These are phyloP conservation scores for Byssoonygena ceratinophila DNA, from an alignment of 2,329 filamentous ascomycete genomes.

Conservation along the genomic window DNA sequence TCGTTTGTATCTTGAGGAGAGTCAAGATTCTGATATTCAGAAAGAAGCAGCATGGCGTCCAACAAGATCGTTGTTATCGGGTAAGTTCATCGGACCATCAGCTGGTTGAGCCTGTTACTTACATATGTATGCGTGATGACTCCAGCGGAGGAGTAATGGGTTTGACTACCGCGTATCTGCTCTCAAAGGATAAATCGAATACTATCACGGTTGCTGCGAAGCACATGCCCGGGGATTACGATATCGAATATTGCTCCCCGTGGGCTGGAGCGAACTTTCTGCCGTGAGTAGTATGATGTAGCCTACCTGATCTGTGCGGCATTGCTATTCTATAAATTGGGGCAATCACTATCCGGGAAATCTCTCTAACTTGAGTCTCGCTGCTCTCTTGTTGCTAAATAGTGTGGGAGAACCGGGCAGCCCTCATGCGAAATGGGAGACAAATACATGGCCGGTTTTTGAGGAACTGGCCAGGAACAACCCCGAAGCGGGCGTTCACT, in stretches of 20 bases:
- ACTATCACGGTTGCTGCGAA: conserved; percentile 65
- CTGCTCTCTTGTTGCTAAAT: background rate
- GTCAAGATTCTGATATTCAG: too few species aligned
- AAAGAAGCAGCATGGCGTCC: conserved; percentile 20
- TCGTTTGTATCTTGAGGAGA: too few species aligned
- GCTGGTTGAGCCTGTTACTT: background rate
- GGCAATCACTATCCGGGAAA: background rate
- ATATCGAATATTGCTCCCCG: conserved; percentile 79
- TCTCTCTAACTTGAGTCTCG: background rate
- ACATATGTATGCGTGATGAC: background rate
- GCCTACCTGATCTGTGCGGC: too few species aligned
- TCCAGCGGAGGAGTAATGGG: conserved; percentile 57
- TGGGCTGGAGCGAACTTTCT: conserved; percentile 77
- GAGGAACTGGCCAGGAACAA: conserved; percentile 51
- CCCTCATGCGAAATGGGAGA: conserved; percentile 45
- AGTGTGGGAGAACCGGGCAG: conserved; percentile 34
- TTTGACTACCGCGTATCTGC: conserved; percentile 53
- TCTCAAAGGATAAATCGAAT: conserved; percentile 47
- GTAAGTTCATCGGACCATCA: conserved; percentile 19
- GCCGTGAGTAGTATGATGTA: conserved; percentile 45
- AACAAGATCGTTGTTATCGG: conserved; percentile 35
- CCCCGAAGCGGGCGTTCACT: conserved; percentile 70
- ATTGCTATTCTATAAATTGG: background rate
- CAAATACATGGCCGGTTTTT: conserved; percentile 54
- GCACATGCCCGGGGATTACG: conserved; percentile 88